A percentile compares a stretch with the other conserved stretches of the same genome.
Conservation (phyloP, 768 basidiomycete species). For the Lentinula boryana region DNA sequence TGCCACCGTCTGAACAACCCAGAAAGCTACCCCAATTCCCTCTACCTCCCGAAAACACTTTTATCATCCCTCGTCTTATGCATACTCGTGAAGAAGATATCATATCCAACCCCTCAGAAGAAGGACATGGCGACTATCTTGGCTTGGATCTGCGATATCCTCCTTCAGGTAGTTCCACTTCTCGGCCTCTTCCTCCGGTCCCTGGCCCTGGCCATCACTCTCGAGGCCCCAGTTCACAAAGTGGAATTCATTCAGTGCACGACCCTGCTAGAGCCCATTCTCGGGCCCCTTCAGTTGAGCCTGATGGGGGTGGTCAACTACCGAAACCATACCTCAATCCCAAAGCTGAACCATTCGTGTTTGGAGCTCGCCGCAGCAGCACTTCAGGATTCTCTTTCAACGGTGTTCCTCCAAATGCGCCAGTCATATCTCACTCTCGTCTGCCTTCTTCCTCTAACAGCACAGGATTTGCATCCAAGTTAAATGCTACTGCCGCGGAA, state of each 20-base stretch:
- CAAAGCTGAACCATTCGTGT: conserved; percentile 79
- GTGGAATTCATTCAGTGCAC: conserved; percentile 53
- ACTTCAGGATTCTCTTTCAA: conserved; percentile 18
- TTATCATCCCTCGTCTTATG: conserved; percentile 28
- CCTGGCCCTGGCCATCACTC: conserved; percentile 61
- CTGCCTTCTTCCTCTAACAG: conserved; percentile 27
- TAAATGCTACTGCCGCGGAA: conserved; percentile 75
- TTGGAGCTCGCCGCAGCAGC: conserved; percentile 26
- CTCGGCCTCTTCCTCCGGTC: conserved; percentile 41
- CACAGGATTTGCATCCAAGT: conserved; percentile 52
- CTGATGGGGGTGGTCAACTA: neutral
- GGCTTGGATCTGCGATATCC: conserved; percentile 22
- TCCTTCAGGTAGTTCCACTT: conserved; percentile 5
- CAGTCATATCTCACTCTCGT: conserved; percentile 31
- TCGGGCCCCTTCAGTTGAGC: conserved; percentile 34
- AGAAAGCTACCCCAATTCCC: conserved; percentile 78
- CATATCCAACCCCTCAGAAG: conserved; percentile 85
- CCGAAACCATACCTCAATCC: conserved; percentile 51
- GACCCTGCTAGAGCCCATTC: conserved; percentile 66
- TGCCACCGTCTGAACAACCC: conserved; percentile 53
- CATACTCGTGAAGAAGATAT: conserved; percentile 54
- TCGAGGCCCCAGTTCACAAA: conserved; percentile 35
- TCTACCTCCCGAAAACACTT: conserved; percentile 55
- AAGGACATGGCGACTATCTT: conserved; percentile 43
- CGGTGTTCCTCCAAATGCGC: conserved; percentile 20